These are phyloP conservation scores for Colletotrichum phormii DNA, from an alignment of 2,329 filamentous ascomycete genomes.

Conservation along the genomic window DNA sequence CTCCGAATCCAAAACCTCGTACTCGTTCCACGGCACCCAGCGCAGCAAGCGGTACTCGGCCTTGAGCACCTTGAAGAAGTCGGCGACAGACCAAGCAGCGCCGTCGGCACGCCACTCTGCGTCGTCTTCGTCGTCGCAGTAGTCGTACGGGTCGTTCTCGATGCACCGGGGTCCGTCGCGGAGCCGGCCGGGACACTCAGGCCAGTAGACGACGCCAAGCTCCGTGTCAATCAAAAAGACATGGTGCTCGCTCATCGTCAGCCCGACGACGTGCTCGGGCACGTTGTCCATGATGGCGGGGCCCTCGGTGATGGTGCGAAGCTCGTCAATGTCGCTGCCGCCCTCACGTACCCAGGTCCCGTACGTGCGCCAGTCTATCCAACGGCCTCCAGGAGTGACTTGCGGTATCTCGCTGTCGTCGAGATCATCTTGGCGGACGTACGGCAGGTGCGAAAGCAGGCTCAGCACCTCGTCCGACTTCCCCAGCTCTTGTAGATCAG, in stretches of 20 bases:
- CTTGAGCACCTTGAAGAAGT: constrained; percentile 43
- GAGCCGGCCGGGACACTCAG: constrained; percentile 37
- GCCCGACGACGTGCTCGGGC: constrained; percentile 23
- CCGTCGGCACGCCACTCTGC: constrained; percentile 41
- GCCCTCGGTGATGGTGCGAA: constrained; percentile 27
- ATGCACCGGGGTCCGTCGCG: constrained; percentile 10
- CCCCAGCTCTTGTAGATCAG: constrained; percentile 38
- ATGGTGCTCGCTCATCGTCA: constrained; percentile 31
- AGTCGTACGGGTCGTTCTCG: constrained; percentile 41
- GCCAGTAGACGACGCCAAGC: constrained; percentile 44
- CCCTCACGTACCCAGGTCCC: constrained; percentile 20
- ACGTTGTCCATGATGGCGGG: constrained; percentile 30
- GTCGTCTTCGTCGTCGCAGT: constrained; percentile 39
- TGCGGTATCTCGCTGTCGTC: not conserved
- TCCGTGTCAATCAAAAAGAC: constrained; percentile 43
- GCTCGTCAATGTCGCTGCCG: constrained; percentile 25
- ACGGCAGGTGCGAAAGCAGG: constrained; percentile 44
- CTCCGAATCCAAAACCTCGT: constrained; percentile 39
- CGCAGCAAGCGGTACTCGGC: constrained; percentile 40
- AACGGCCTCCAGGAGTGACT: constrained; percentile 22
- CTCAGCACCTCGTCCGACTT: constrained; percentile 43
- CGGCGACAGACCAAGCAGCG: constrained; percentile 39
- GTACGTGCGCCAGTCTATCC: constrained; percentile 6
- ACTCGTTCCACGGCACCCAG: constrained; percentile 38
- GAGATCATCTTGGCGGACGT: constrained; percentile 34